These are phyloP conservation scores for Neopestalotiopsis sp. DNA, from an alignment of 2,329 filamentous ascomycete species.

Conservation along the genomic window DNA sequence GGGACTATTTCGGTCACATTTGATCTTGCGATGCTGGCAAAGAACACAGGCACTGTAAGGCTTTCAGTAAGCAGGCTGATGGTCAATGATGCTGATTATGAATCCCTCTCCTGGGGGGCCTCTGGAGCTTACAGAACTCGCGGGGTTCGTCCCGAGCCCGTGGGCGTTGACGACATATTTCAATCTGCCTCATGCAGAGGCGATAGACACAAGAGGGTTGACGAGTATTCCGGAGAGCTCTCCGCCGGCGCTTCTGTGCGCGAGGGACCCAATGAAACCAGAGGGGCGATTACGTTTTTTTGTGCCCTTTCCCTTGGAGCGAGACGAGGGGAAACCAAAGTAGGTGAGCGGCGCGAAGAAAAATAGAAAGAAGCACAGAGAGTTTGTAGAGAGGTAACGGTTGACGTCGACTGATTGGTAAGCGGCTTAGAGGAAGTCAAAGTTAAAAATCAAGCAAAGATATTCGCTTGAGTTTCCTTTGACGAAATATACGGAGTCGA, in stretches of 20 bases:
- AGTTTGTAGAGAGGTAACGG: too few species aligned
- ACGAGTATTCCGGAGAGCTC: not conserved
- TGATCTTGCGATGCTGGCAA: constrained; percentile 67
- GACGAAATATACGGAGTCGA: not conserved
- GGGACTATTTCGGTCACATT: constrained; percentile 63
- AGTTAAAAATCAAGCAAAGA: not conserved
- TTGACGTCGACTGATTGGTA: too few species aligned
- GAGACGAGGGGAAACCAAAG: not conserved
- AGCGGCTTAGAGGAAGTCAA: not conserved
- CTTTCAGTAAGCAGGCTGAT: not conserved
- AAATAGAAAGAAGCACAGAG: too few species aligned
- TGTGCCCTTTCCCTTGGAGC: not conserved
- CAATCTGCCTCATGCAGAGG: not conserved
- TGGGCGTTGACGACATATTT: constrained; percentile 27
- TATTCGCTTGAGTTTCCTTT: not conserved
- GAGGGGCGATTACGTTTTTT: not conserved
- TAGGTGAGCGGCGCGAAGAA: not conserved
- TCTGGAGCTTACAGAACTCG: constrained; percentile 29
- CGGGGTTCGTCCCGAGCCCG: constrained; percentile 29
- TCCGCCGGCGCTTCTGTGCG: not conserved
- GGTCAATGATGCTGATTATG: too few species aligned
- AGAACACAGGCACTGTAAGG: constrained; percentile 51
- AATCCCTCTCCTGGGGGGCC: not conserved
- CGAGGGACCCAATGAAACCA: not conserved
- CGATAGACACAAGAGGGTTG: not conserved